These are phyloP conservation scores for Calcarisporium arbuscula DNA, from an alignment of 2,329 filamentous ascomycete genomes.

Conservation along the genomic window DNA sequence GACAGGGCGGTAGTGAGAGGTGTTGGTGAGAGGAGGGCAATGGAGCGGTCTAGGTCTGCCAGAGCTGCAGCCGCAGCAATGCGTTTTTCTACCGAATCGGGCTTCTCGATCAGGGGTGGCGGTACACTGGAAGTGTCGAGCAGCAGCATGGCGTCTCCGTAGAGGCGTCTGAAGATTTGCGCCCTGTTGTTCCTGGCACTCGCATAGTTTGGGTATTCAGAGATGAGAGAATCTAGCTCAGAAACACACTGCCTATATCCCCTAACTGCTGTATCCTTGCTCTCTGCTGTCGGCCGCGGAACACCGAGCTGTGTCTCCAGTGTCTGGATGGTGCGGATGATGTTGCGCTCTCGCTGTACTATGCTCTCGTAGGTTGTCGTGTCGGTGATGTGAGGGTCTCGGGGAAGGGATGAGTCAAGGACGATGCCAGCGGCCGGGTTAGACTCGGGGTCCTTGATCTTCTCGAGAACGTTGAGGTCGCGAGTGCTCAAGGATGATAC, in stretches of 20 bases:
- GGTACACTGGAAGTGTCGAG: slow-evolving; percentile 27
- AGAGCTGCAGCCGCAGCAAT: slow-evolving; percentile 36
- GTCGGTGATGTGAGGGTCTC: slow-evolving; percentile 52
- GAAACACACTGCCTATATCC: slow-evolving; percentile 42
- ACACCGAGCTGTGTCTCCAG: slow-evolving; percentile 47
- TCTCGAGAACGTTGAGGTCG: slow-evolving; percentile 57
- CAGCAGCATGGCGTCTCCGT: slow-evolving; percentile 54
- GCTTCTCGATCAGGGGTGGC: slow-evolving; percentile 34
- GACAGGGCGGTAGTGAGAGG: slow-evolving; percentile 50
- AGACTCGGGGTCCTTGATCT: slow-evolving; percentile 61
- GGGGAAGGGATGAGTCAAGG: slow-evolving; percentile 47
- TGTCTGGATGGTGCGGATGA: slow-evolving; percentile 48
- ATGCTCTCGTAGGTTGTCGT: slow-evolving; percentile 42
- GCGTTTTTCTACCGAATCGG: slow-evolving; percentile 29
- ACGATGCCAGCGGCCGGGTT: slow-evolving; percentile 48
- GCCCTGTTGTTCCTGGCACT: slow-evolving; percentile 70
- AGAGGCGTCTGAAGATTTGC: slow-evolving; percentile 56
- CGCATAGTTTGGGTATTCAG: slow-evolving; percentile 57
- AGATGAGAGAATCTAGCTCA: slow-evolving; percentile 49
- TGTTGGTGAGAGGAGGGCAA: slow-evolving; percentile 51
- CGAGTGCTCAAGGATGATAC: slow-evolving; percentile 46
- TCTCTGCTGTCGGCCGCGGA: slow-evolving; percentile 28
- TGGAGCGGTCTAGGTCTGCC: slow-evolving; percentile 50
- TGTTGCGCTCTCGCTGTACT: slow-evolving; percentile 43
- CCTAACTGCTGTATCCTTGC: slow-evolving; percentile 28